Percentiles rank a stretch among this genome's conserved stretches.
These are phyloP conservation scores for Nemania diffusa DNA, from an alignment of 2,329 filamentous ascomycete species.

Conservation along the genomic window DNA sequence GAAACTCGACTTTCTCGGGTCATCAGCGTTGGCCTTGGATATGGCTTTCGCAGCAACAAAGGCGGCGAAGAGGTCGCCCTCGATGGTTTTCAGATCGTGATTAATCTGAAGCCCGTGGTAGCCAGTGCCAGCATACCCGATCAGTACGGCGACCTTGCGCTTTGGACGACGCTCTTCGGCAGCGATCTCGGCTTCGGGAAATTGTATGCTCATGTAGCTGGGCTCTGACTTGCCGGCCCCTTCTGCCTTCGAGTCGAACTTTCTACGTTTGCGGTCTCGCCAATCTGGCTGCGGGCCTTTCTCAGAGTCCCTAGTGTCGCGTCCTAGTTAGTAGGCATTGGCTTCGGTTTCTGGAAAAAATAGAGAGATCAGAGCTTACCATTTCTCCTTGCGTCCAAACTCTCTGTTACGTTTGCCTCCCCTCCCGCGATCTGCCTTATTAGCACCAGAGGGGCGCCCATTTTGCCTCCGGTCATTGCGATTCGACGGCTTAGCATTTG, in stretches of 20 bases:
- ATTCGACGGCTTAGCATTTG: constrained; percentile 23
- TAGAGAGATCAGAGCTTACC: constrained; percentile 32
- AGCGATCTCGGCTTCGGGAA: constrained; percentile 82
- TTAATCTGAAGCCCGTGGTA: constrained; percentile 98
- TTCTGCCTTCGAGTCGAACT: constrained; percentile 52
- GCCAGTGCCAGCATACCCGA: constrained; percentile 95
- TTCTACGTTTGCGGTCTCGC: constrained; percentile 65
- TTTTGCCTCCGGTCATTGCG: constrained; percentile 34
- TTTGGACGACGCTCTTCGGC: constrained; percentile 89
- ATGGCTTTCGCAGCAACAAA: constrained; percentile 93
- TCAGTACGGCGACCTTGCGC: constrained; percentile 93
- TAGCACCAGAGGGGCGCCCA: constrained; percentile 37
- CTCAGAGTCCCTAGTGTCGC: constrained; percentile 61
- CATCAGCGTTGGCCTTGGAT: constrained; percentile 94
- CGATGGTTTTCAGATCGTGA: constrained; percentile 86
- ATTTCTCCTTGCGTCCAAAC: constrained; percentile 33
- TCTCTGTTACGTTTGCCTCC: constrained; percentile 37
- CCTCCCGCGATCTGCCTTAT: constrained; percentile 37
- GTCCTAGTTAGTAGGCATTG: constrained; percentile 57
- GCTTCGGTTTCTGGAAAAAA: constrained; percentile 33
- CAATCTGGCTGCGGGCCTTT: constrained; percentile 57
- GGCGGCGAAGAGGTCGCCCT: constrained; percentile 92
- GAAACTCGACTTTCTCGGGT: constrained; percentile 95
- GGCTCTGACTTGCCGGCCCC: constrained; percentile 51
- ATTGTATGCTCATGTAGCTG: constrained; percentile 67